phyloP scores from a whole-genome alignment of 768 basidiomycete species.

The Dictyophora rubrovolvata region DNA sequence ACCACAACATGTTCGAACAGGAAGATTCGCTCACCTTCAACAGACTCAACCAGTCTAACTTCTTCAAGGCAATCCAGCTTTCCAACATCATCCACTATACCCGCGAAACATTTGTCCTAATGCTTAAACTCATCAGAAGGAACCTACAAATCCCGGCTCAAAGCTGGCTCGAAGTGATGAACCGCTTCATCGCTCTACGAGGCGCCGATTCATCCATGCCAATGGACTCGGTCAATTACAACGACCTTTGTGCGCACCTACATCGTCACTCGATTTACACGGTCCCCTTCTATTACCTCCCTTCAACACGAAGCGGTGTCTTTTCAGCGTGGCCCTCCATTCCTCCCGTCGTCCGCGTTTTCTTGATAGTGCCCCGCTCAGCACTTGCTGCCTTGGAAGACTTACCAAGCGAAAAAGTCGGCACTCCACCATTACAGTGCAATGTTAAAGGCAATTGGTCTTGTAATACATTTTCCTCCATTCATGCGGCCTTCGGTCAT shows the following conservation, averaged over 20 bases:
- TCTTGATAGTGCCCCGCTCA: conserved; percentile 27
- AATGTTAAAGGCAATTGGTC: conserved; percentile 19
- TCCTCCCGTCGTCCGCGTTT: conserved; percentile 20
- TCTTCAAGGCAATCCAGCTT: conserved; percentile 11
- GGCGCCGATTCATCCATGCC: conserved; percentile 17
- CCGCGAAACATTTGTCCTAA: conserved; percentile 35
- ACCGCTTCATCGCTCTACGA: conserved; percentile 21
- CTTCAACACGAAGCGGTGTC: conserved; percentile 6
- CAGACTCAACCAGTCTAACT: conserved; percentile 4
- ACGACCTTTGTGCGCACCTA: conserved; percentile 38
- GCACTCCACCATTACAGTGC: conserved; percentile 26
- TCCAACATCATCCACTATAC: conserved; percentile 32
- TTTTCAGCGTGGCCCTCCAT: conserved; percentile 24
- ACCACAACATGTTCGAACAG: conserved; percentile 33
- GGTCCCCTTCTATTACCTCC: conserved; percentile 14
- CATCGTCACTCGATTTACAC: conserved; percentile 31
- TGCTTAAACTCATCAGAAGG: conserved; percentile 33
- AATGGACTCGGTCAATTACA: conserved; percentile 26
- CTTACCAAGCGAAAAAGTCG: conserved; percentile 5
- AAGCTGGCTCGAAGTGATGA: conserved; percentile 37
- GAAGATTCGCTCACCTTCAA: conserved; percentile 22
- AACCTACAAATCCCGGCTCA: conserved; percentile 19
- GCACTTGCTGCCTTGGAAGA: conserved; percentile 22
- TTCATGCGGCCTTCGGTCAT: conserved; percentile 27
- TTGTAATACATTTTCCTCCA: conserved; percentile 26